These are phyloP conservation scores for Cordia subcordata DNA, from an alignment of 257 asterid genomes.

Conservation along the genomic window DNA sequence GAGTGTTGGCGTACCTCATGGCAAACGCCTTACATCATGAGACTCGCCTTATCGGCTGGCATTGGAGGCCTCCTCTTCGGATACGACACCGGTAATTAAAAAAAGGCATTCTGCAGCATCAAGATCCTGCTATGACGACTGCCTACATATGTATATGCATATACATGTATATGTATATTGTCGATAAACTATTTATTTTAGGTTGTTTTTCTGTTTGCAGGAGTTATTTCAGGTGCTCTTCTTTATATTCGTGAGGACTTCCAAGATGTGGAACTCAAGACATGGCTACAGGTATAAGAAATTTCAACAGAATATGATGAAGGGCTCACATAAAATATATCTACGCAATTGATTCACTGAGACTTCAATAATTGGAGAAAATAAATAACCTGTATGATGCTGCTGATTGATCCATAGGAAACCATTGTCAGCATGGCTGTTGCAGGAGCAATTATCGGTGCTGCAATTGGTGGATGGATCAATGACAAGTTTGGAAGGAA, in stretches of 20 bases:
- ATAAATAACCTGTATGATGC: background rate
- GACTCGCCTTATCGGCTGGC: conserved; percentile 36
- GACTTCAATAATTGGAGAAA: too few species aligned
- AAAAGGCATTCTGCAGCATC: too few species aligned
- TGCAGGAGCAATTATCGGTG: conserved; percentile 66
- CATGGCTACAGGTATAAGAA: conserved; percentile 33
- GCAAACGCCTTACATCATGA: conserved; percentile 36
- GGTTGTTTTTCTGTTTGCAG: conserved; percentile 1
- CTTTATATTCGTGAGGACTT: conserved; percentile 39
- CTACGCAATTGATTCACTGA: too few species aligned
- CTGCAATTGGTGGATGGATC: conserved; percentile 59
- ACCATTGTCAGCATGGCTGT: conserved; percentile 69
- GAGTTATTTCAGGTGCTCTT: conserved; percentile 43
- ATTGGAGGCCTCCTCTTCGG: conserved; percentile 39
- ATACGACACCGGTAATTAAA: conserved; percentile 24
- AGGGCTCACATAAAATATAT: too few species aligned
- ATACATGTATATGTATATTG: too few species aligned
- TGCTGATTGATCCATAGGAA: conserved; percentile 25
- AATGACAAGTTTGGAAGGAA: conserved; percentile 52
- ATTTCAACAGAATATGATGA: too few species aligned
- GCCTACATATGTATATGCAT: too few species aligned
- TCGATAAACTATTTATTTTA: too few species aligned
- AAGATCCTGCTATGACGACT: too few species aligned
- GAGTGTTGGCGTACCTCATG: conserved; percentile 33
- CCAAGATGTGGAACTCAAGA: conserved; percentile 21